A percentile compares a stretch with the other conserved stretches of the same genome.
Conservation (phyloP, 768 basidiomycete genomes). For the Rhizopogon salebrosus region DNA sequence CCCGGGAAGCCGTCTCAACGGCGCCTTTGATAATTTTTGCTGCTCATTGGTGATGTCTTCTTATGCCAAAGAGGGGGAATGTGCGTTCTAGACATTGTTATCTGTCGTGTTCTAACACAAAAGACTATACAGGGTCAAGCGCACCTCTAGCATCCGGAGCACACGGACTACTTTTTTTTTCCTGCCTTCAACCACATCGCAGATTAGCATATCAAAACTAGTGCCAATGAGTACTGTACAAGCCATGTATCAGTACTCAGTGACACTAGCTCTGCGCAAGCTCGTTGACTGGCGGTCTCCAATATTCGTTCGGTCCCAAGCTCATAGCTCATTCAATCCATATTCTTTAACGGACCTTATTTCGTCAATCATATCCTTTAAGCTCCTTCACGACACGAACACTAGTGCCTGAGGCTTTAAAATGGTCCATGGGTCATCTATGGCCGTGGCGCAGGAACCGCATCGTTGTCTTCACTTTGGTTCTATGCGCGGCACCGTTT, state of each 20-base stretch:
- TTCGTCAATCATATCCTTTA: background rate
- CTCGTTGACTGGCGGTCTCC: background rate
- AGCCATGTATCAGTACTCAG: too few relatives aligned
- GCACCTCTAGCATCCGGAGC: too few relatives aligned
- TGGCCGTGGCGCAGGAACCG: background rate
- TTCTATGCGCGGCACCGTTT: background rate
- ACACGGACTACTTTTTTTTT: background rate
- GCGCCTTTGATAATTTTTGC: too few relatives aligned
- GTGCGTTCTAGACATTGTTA: background rate
- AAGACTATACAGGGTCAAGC: too few relatives aligned
- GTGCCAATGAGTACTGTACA: too few relatives aligned
- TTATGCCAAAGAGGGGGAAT: background rate
- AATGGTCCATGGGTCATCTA: background rate
- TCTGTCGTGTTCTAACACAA: background rate
- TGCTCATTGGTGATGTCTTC: background rate
- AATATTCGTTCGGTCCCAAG: background rate
- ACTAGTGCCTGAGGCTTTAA: too few relatives aligned
- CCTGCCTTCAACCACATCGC: background rate
- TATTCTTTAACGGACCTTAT: background rate
- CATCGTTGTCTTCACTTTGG: background rate
- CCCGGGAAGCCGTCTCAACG: background rate
- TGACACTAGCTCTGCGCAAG: too few relatives aligned
- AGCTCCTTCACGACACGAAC: background rate
- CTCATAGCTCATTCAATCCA: background rate
- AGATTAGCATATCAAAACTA: background rate